Evolutionary conservation across 1,284 basidiomycete genomes (phyloP).

Genomic region (Puccinia coronata): DNA sequence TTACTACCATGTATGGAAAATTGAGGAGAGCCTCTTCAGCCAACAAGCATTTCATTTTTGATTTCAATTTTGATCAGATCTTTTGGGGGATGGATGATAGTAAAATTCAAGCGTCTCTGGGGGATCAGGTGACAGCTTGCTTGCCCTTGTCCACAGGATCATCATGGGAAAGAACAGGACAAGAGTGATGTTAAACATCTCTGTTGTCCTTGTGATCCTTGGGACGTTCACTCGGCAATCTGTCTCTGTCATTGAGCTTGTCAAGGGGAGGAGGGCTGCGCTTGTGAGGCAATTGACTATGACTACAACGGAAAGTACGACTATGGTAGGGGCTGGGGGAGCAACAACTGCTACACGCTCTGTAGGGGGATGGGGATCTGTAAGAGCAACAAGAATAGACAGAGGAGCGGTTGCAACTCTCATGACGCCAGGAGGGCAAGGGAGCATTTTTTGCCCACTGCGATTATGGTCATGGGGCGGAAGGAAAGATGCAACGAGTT

Average conservation of each 20-base stretch:
- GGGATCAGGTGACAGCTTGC: conserved; percentile 32
- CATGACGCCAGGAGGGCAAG: conserved; percentile 46
- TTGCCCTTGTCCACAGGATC: conserved; percentile 28
- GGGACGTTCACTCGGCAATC: conserved; percentile 13
- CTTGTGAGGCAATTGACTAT: conserved; percentile 32
- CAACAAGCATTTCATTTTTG: background rate
- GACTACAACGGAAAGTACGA: conserved; percentile 41
- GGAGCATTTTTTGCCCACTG: conserved; percentile 49
- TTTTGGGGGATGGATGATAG: background rate
- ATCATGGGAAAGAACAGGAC: conserved; percentile 20
- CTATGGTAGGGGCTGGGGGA: conserved; percentile 46
- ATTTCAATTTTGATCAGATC: no score
- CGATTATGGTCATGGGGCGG: background rate
- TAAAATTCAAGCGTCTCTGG: conserved; percentile 13
- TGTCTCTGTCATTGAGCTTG: conserved; percentile 39
- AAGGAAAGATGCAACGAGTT: background rate
- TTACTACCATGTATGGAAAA: conserved; percentile 1
- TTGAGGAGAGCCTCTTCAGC: background rate
- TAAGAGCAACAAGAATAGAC: conserved; percentile 38
- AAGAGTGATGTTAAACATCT: conserved; percentile 41
- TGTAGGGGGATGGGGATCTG: conserved; percentile 45
- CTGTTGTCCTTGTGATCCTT: conserved; percentile 46
- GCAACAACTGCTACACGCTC: conserved; percentile 42
- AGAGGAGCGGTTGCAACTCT: conserved; percentile 42
- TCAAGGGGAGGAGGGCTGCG: conserved; percentile 43